A percentile compares a stretch with the other conserved stretches of the same genome.
These are phyloP conservation scores for Castanospermum australe DNA, from an alignment of 306 rosid species.

Conservation along the genomic window DNA sequence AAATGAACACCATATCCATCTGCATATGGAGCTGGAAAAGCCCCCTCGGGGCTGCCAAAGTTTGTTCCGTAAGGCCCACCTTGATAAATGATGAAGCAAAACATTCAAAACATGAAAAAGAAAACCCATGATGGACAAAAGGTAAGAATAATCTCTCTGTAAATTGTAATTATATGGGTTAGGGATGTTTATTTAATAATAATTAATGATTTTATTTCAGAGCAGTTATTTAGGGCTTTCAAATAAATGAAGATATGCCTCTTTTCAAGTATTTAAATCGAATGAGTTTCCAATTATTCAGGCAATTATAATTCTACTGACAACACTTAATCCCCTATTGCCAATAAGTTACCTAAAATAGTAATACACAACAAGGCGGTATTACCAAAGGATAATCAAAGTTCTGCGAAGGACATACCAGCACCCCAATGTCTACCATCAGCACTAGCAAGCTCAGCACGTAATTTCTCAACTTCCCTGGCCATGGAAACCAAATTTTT, in stretches of 20 bases:
- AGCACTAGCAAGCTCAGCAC: slow-evolving; percentile 68
- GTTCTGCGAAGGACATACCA: slow-evolving; percentile 48
- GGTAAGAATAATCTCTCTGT: neutral
- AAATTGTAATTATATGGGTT: neutral
- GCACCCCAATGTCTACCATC: slow-evolving; percentile 80
- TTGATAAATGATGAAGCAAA: slow-evolving; percentile 41
- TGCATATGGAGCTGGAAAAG: slow-evolving; percentile 53
- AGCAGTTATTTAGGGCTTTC: neutral
- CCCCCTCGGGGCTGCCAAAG: slow-evolving; percentile 55
- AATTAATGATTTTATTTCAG: neutral
- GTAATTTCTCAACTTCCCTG: slow-evolving; percentile 85
- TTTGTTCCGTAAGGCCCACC: slow-evolving; percentile 74
- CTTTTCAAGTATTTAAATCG: neutral
- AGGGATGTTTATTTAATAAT: neutral
- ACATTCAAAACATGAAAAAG: slow-evolving; percentile 13
- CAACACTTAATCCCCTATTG: neutral
- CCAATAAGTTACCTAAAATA: too few relatives aligned
- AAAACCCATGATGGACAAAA: neutral
- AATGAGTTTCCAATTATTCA: slow-evolving; percentile 1
- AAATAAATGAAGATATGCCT: neutral
- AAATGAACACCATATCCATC: slow-evolving; percentile 70
- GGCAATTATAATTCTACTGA: neutral
- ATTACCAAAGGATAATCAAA: slow-evolving; percentile 12
- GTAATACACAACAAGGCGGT: neutral
- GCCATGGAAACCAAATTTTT: slow-evolving; percentile 89